These are phyloP conservation scores for Exsudoporus floridanus DNA, from an alignment of 1,284 basidiomycete genomes.

Conservation along the genomic window DNA sequence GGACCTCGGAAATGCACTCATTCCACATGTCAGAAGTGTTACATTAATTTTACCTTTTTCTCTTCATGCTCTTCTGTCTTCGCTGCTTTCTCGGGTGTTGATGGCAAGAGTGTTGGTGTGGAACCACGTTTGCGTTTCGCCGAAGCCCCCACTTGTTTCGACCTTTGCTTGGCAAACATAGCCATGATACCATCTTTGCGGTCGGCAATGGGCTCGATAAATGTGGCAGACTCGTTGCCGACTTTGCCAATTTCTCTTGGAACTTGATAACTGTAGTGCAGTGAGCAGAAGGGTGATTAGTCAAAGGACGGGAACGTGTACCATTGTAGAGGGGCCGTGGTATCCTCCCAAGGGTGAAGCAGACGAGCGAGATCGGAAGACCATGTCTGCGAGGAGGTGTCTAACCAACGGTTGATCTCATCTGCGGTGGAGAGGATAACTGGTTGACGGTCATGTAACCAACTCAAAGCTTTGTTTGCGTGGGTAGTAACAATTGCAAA, in stretches of 20 bases:
- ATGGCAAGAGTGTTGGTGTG: constrained; percentile 1
- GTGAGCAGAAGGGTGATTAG: not conserved
- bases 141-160: constrained; percentile 21
- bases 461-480: constrained; percentile 64
- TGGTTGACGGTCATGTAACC: constrained; percentile 92
- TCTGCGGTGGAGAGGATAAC: constrained; percentile 71
- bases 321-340: constrained; percentile 64
- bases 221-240: constrained; percentile 77
- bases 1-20: not conserved
- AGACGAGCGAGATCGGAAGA: constrained; percentile 58
- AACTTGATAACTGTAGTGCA: constrained; percentile 74
- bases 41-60: constrained; percentile 27
- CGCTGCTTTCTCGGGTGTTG: not conserved
- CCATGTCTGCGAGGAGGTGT: constrained; percentile 68
- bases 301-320: constrained; percentile 34
- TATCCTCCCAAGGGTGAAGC: constrained; percentile 66
- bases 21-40: not conserved
- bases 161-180: constrained; percentile 74
- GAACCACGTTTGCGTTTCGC: constrained; percentile 30
- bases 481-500: constrained; percentile 90
- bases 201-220: constrained; percentile 76
- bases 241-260: constrained; percentile 91
- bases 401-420: constrained; percentile 76
- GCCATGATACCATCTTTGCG: constrained; percentile 88
- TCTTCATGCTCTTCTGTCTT: constrained; percentile 20